Evolutionary conservation across 2,329 filamentous ascomycete genomes (phyloP).

Genomic region (Cyanodermella asteris): DNA sequence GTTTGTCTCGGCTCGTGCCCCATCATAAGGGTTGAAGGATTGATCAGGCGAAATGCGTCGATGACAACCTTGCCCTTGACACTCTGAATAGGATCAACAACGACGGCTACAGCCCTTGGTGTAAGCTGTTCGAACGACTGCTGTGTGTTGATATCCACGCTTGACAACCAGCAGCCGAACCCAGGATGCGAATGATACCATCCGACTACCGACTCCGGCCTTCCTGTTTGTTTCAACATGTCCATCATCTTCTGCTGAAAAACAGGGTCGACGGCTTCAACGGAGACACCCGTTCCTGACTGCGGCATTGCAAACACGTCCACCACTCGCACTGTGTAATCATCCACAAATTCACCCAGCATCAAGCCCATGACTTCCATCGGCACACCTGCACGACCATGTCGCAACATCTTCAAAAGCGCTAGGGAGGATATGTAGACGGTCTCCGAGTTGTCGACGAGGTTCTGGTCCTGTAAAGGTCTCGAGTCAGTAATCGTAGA

Average conservation of each 20-base stretch:
- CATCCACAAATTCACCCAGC: constrained; percentile 95
- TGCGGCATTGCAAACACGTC: constrained; percentile 99
- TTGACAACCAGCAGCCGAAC: constrained; percentile 97
- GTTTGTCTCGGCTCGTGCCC: constrained; percentile 95
- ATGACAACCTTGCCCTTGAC: constrained; percentile 99
- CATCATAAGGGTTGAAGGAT: constrained; percentile 92
- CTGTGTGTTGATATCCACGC: constrained; percentile 98
- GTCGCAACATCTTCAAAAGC: constrained; percentile 93
- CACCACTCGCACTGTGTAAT: constrained; percentile 94
- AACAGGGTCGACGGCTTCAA: constrained; percentile 93
- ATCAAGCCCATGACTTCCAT: constrained; percentile 99
- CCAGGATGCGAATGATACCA: constrained; percentile 99
- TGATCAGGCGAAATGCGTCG: constrained; percentile 95
- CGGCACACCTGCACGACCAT: constrained; percentile 88
- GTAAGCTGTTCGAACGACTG: constrained; percentile 99
- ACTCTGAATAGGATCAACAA: constrained; percentile 95
- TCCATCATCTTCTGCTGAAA: constrained; percentile 99
- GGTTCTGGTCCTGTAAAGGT: constrained; percentile 52
- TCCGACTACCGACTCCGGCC: constrained; percentile 89
- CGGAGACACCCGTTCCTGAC: constrained; percentile 91
- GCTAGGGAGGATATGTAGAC: constrained; percentile 98
- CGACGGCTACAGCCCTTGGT: constrained; percentile 85
- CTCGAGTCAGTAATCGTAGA: constrained; percentile 5
- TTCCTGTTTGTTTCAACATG: constrained; percentile 91
- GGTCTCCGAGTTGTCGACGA: constrained; percentile 98